Base-by-base conservation (phyloP, 345 rosid genomes). In the Salix suchowensis region DNA sequence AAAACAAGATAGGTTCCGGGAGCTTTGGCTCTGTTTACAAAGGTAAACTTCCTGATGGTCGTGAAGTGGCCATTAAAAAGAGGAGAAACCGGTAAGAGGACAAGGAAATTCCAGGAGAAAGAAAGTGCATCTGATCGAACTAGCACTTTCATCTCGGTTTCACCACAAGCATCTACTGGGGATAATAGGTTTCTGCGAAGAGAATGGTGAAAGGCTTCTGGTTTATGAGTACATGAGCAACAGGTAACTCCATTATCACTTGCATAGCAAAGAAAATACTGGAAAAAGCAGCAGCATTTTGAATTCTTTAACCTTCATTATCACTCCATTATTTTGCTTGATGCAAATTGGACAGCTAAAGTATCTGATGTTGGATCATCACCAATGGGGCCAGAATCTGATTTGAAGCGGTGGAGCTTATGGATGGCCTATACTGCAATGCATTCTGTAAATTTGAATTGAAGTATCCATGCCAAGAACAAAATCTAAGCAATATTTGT, bases 281-380 rank as follows among this genome's bases (percentile, higher is more conserved):
- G 85, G 75, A 58, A 86, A 58, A 5, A 62, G 21, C 1, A 76
- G 82, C 65, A 76, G 79, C 71, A 68, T 79, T n/a, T 19, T 87
- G 76, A 87, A 83, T 84, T 87, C 91, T 1, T 32, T 32, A 32
- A 32, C 34, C 34, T 32, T 32, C 34, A 32, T 32, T 32, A 32
- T 32, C 34, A 32, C 6, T 89, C 94, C 8, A 90, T 89, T 32
- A 90, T 90, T 30, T 61, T 90, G 9, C 66, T 90, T 1, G 92
- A 89, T 46, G 52, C 81, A 23, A 83, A 86, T 71, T 88, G 88
- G 90, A 83, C 84, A 0, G 92, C 92, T n/a, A 86, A 72, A 74
- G 87, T 90, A 1, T 90, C 94, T 0, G 92, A 90, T 80, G 88
- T 90, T 7, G 94, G 94, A 52, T 72, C 89, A 62, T 89, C 94